A percentile compares a stretch with the other conserved stretches of the same genome.
Evolutionary conservation across 352 stramenopile genomes (phyloP).

Genomic region (Globisporangium carolinianum): DNA sequence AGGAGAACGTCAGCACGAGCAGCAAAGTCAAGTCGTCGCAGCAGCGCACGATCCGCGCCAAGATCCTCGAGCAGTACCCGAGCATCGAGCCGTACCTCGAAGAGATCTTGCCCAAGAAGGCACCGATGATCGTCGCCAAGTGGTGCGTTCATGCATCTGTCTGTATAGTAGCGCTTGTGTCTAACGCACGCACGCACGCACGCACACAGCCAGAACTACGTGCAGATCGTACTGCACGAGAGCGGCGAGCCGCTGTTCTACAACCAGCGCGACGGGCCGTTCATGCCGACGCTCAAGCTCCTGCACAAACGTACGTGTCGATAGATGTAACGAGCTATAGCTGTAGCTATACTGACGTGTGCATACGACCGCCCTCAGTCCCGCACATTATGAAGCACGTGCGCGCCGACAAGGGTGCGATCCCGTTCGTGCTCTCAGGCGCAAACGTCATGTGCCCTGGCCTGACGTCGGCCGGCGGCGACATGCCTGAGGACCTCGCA

Average conservation of each 20-base stretch:
- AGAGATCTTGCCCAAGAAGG: slow-evolving; percentile 93
- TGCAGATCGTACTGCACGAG: slow-evolving; percentile 87
- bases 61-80: slow-evolving; percentile 92
- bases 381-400: slow-evolving; percentile 92
- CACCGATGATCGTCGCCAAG: slow-evolving; percentile 87
- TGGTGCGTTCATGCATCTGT: slow-evolving; percentile 36
- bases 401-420: slow-evolving; percentile 95
- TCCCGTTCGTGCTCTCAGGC: slow-evolving; percentile 96
- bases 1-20: slow-evolving; percentile 92
- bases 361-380: slow-evolving; percentile 22
- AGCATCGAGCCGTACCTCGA: slow-evolving; percentile 86
- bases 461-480: slow-evolving; percentile 92
- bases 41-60: slow-evolving; percentile 92
- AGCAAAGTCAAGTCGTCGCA: slow-evolving; percentile 97
- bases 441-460: slow-evolving; percentile 99
- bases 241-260: slow-evolving; percentile 92
- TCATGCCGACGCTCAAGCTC: slow-evolving; percentile 94
- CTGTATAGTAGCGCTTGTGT: background rate
- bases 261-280: slow-evolving; percentile 94
- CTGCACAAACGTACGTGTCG: slow-evolving; percentile 86
- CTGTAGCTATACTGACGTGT: background rate
- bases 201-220: slow-evolving; percentile 70
- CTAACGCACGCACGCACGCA: background rate
- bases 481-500: slow-evolving; percentile 87
- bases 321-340: too few species aligned